Evolutionary conservation across 164 flowering plant genomes (phyloP).

Genomic region (Euptelea pleiosperma): DNA sequence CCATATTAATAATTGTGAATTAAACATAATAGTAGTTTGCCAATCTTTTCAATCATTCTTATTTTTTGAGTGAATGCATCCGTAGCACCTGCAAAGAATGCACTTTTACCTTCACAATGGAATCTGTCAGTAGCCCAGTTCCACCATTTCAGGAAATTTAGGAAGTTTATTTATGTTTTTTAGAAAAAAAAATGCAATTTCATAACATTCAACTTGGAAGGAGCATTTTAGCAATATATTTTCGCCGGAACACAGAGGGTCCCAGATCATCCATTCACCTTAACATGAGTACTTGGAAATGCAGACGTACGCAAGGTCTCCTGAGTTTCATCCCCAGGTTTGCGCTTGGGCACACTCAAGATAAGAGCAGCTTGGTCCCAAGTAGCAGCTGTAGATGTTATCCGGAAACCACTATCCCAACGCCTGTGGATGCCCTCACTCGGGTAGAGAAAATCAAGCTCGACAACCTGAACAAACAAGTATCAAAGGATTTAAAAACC

Average conservation of each 20-base stretch:
- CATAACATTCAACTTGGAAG: neutral
- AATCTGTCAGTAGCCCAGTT: no score
- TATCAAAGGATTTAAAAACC: neutral
- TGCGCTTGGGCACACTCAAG: conserved; percentile 75
- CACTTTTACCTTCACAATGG: no score
- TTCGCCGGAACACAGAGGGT: neutral
- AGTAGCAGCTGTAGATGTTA: conserved; percentile 81
- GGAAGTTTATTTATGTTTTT: no score
- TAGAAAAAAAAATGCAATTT: no score
- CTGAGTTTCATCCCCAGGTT: conserved; percentile 79
- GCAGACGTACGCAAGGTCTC: conserved; percentile 78
- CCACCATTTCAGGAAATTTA: no score
- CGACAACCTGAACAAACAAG: conserved; percentile 58
- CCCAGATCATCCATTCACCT: conserved; percentile 37
- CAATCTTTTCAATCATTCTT: neutral
- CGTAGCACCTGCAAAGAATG: no score
- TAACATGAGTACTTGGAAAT: conserved; percentile 79
- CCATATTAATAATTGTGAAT: neutral
- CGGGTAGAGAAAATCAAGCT: conserved; percentile 89
- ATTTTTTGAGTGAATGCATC: no score
- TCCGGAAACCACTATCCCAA: conserved; percentile 77
- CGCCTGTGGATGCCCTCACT: conserved; percentile 88
- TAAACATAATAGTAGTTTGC: no score
- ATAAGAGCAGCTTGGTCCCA: conserved; percentile 85
- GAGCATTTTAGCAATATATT: neutral